phyloP scores from a whole-genome alignment of 1,139 yeast genomes.

The Sugiyamaella japonica region DNA sequence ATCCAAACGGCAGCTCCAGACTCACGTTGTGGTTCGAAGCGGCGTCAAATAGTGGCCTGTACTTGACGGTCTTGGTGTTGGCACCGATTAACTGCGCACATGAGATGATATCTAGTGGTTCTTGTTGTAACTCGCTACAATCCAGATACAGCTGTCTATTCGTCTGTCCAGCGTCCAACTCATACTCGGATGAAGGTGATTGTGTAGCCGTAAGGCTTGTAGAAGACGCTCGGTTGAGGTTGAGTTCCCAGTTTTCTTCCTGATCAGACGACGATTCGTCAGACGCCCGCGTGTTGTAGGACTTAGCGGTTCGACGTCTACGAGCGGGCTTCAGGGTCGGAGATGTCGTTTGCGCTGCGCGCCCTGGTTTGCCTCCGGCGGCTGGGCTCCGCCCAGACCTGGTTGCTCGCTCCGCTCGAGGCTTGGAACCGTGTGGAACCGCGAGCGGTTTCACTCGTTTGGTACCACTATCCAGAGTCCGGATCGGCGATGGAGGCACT shows the following conservation, averaged over 20 bases:
- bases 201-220: constrained; percentile 12
- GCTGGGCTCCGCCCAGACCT: too few relatives aligned
- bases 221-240: constrained; percentile 19
- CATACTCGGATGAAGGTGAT: constrained; percentile 12
- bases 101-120: constrained; percentile 7
- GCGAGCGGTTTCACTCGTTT: background rate
- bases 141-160: constrained; percentile 10
- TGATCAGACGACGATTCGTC: constrained; percentile 4
- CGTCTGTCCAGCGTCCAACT: background rate
- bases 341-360: background rate
- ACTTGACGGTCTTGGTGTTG: constrained; percentile 8
- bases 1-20: constrained; percentile 31
- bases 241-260: constrained; percentile 28
- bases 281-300: background rate
- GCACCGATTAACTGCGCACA: background rate
- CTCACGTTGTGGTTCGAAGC: background rate
- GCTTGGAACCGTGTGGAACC: constrained; percentile 11
- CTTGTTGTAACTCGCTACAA: background rate
- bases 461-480: background rate
- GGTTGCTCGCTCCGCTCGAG: too few relatives aligned
- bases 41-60: constrained; percentile 21
- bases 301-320: constrained; percentile 6
- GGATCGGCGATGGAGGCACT: background rate
- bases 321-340: background rate
- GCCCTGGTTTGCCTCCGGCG: background rate